Evolutionary conservation across 768 basidiomycete genomes (phyloP).

Genomic region (Lactarius sp.): DNA sequence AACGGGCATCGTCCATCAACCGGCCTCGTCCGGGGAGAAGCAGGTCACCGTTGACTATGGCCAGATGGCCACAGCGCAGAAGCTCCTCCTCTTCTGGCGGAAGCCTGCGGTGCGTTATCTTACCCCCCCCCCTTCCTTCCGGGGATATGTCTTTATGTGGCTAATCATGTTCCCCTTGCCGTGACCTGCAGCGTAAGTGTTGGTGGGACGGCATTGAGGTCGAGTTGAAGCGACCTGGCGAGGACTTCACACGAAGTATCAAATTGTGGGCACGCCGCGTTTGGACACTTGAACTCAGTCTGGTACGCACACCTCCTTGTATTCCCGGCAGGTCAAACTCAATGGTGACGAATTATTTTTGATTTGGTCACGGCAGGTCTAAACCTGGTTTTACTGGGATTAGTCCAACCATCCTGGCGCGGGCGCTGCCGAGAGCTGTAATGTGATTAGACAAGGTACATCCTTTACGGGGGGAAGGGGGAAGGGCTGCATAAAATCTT

Average conservation of each 20-base stretch:
- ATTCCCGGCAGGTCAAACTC: conserved; percentile 21
- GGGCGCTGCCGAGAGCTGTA: not conserved
- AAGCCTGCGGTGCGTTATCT: conserved; percentile 87
- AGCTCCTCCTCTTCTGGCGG: conserved; percentile 95
- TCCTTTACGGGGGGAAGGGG: not conserved
- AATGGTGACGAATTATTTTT: not conserved
- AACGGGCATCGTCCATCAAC: conserved; percentile 85
- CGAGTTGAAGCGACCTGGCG: conserved; percentile 60
- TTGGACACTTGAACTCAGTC: conserved; percentile 95
- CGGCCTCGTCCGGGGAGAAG: conserved; percentile 47
- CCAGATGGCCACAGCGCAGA: conserved; percentile 98
- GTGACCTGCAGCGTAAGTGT: conserved; percentile 79
- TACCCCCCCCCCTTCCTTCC: not conserved
- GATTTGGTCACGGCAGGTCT: conserved; percentile 19
- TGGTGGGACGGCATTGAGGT: conserved; percentile 99
- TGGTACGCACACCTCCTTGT: conserved; percentile 46
- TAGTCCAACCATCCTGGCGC: not conserved
- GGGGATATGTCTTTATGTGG: conserved; percentile 14
- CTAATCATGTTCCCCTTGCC: not conserved
- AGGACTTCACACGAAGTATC: conserved; percentile 49
- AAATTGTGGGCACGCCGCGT: conserved; percentile 97
- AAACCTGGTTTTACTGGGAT: not conserved
- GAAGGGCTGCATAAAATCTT: not conserved
- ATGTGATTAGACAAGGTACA: not conserved
- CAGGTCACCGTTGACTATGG: conserved; percentile 80